Evolutionary conservation across 2,329 filamentous ascomycete genomes (phyloP), one percentile per base, ranked within the genome.

Genomic region (Pseudocercospora fuligena): DNA sequence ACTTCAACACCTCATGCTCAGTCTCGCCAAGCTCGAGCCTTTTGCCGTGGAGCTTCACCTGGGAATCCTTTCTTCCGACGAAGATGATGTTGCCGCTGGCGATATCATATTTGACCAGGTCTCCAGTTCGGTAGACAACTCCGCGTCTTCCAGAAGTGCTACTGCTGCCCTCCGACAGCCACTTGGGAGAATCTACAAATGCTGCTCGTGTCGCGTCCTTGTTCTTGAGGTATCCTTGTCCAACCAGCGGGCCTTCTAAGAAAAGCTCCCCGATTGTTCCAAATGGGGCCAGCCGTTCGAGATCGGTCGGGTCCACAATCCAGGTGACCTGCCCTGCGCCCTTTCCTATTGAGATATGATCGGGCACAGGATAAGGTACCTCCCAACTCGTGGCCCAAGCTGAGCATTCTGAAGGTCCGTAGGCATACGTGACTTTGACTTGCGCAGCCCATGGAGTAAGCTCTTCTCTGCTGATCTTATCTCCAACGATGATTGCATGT

Each of bases 21-120:
- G 83, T 84, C 73, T 83, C 84, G 12, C 80, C 83, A 58, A 89
- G 81, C 77, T 89, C 91, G 60, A 90, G 84, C 63, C 89, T 81
- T 70, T 87, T 89, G 27, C 91, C 91, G 6, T 84, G 82, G 27
- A 91, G 78, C 78, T 92, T 91, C 63, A 90, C 85, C 21, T 85
- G 86, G 8, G 25, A 57, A 27, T 71, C 67, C 70, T 88, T 89
- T 51, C 90, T 82, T 16, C 88, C 88, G 46, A 89, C 80, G 66
- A 87, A 89, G 89, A 65, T 79, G 29, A 69, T 33, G 25, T 60
- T 49, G 21, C 67, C 65, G 36, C 84, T 83, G 53, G 88, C 83
- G 16, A 78, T 75, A 51, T 86, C 81, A 63, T 88, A 87, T 27
- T 80, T 81, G 0, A 85, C 87, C 0, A 89, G 78, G 68, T 90